Evolutionary conservation across 495 filamentous ascomycete species (phyloP).

Genomic region (Annulohypoxylon bovei): DNA sequence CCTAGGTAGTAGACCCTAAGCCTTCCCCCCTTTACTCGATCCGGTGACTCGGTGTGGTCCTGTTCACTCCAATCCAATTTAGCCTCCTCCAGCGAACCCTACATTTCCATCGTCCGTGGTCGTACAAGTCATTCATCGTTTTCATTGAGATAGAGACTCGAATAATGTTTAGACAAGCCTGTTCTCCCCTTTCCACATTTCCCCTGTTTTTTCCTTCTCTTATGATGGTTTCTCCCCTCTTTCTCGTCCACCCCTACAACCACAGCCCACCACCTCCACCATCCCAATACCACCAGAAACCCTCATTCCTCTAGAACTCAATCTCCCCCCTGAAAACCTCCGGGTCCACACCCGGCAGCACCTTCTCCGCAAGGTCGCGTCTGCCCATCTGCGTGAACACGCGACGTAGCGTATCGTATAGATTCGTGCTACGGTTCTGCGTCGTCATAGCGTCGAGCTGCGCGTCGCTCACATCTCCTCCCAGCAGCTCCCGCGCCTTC

Average conservation of each 20-base stretch:
- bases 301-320: constrained; percentile 55
- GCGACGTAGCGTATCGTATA: constrained; percentile 90
- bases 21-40: not conserved
- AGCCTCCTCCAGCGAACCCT: not conserved
- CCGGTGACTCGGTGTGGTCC: not conserved
- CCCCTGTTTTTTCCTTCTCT: not conserved
- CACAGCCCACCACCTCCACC: not conserved
- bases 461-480: constrained; percentile 68
- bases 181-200: not conserved
- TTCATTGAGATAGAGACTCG: not conserved
- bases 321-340: constrained; percentile 79
- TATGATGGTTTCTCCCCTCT: not conserved
- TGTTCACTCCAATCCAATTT: not conserved
- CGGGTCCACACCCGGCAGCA: constrained; percentile 88
- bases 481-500: constrained; percentile 83
- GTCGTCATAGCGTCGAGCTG: constrained; percentile 81
- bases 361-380: constrained; percentile 85
- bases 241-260: not conserved
- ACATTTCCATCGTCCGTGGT: not conserved
- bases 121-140: not conserved
- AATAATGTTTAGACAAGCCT: not conserved
- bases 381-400: constrained; percentile 96
- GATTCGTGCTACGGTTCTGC: constrained; percentile 95
- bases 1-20: not conserved
- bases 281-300: not conserved